Evolutionary conservation across 768 basidiomycete genomes (phyloP).

Genomic region (Mycena haematopus): DNA sequence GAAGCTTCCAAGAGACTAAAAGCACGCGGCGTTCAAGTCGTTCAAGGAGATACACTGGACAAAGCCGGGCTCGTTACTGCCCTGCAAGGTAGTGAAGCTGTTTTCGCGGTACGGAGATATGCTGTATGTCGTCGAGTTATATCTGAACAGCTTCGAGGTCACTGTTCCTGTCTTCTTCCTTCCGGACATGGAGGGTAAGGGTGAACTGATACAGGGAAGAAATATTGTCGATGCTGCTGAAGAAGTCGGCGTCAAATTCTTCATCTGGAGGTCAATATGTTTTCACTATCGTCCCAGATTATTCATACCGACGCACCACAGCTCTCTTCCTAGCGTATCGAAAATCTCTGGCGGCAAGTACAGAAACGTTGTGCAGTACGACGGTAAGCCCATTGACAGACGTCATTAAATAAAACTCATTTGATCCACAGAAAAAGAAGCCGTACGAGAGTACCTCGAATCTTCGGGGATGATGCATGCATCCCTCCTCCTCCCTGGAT

Average conservation of each 20-base stretch:
- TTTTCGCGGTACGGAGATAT: conserved; percentile 19
- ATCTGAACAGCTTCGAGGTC: too few species aligned
- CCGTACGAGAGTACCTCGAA: conserved; percentile 4
- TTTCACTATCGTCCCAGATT: not conserved
- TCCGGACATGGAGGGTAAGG: not conserved
- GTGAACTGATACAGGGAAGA: not conserved
- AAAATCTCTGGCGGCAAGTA: conserved; percentile 12
- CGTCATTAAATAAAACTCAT: not conserved
- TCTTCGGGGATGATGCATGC: conserved; percentile 9
- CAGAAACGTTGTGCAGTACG: not conserved
- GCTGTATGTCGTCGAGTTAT: too few species aligned
- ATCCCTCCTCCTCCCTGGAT: not conserved
- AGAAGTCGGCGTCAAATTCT: conserved; percentile 15
- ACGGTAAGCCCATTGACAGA: not conserved
- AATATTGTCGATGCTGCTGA: conserved; percentile 12
- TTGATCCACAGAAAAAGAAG: not conserved
- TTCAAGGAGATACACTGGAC: conserved; percentile 11
- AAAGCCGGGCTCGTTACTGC: conserved; percentile 3
- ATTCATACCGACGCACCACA: not conserved
- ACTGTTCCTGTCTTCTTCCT: not conserved
- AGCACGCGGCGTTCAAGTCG: conserved; percentile 7
- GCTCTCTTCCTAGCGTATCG: conserved; percentile 11
- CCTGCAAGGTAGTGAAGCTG: conserved; percentile 8
- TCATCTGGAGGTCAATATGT: conserved; percentile 2
- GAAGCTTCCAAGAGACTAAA: not conserved